A percentile compares a stretch with the other conserved stretches of the same genome.
These are phyloP conservation scores for Aspergillus cejpii DNA, from an alignment of 2,329 filamentous ascomycete genomes.

Conservation along the genomic window DNA sequence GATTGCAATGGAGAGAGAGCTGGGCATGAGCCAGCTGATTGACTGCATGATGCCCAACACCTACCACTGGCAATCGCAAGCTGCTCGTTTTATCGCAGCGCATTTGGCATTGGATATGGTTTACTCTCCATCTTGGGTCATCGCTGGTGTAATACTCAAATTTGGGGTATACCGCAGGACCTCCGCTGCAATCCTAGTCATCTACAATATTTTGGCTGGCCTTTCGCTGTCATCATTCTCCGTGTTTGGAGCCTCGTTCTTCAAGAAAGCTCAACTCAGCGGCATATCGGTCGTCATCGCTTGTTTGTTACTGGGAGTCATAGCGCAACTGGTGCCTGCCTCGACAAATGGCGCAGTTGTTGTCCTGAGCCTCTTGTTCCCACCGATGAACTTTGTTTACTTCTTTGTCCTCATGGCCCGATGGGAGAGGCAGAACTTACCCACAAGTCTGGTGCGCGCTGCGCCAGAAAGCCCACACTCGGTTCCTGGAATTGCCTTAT, in stretches of 20 bases:
- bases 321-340: conserved; percentile 65
- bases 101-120: conserved; percentile 74
- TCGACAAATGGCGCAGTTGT: conserved; percentile 58
- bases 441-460: conserved; percentile 55
- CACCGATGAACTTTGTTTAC: conserved; percentile 81
- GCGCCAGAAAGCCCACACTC: conserved; percentile 62
- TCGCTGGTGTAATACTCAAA: conserved; percentile 60
- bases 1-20: conserved; percentile 76
- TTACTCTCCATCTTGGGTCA: conserved; percentile 76
- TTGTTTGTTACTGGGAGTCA: conserved; percentile 68
- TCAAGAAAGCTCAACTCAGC: conserved; percentile 79
- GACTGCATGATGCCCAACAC: conserved; percentile 85
- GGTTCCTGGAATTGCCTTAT: conserved; percentile 67
- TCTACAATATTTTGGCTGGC: conserved; percentile 71
- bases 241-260: conserved; percentile 73
- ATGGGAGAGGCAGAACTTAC: conserved; percentile 58
- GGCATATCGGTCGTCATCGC: conserved; percentile 71
- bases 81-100: conserved; percentile 68
- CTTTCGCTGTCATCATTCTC: conserved; percentile 72
- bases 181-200: conserved; percentile 57
- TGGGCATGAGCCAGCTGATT: conserved; percentile 78
- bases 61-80: conserved; percentile 67
- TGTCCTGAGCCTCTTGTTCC: conserved; percentile 68
- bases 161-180: conserved; percentile 60
- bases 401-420: conserved; percentile 70